phyloP scores from a whole-genome alignment of 2,329 filamentous ascomycete species.

The Colletotrichum lentis region DNA sequence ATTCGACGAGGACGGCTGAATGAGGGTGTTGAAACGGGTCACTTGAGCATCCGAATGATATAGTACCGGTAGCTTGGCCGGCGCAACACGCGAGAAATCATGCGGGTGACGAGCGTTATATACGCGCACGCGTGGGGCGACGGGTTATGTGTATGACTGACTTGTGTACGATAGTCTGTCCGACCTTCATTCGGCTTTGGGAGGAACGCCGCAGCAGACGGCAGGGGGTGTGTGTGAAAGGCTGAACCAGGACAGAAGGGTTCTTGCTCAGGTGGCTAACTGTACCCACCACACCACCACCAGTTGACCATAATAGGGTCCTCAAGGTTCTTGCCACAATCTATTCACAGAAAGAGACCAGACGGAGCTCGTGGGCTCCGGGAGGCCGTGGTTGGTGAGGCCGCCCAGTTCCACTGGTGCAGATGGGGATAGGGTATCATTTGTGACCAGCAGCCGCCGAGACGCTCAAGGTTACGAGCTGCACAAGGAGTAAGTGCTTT shows the following conservation, averaged over 20 bases:
- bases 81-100: background rate
- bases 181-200: too few relatives aligned
- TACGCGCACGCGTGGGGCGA: background rate
- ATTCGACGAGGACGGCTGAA: background rate
- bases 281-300: background rate
- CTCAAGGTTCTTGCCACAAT: slow-evolving; percentile 1
- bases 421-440: background rate
- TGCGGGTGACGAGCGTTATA: background rate
- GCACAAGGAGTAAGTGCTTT: background rate
- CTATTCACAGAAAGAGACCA: background rate
- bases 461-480: background rate
- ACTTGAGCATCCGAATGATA: too few relatives aligned
- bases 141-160: too few relatives aligned
- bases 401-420: background rate
- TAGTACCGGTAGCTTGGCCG: background rate
- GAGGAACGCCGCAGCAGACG: background rate
- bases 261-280: background rate
- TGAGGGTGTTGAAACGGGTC: background rate
- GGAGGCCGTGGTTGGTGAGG: background rate
- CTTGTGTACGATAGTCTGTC: too few relatives aligned
- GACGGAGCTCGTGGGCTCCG: too few relatives aligned
- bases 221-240: background rate
- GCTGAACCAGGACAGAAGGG: background rate
- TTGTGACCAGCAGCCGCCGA: background rate
- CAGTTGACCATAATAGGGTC: background rate